Percentiles rank a stretch among this genome's conserved stretches.
Evolutionary conservation across 352 stramenopile species (phyloP).

Genomic region (Phytophthora kernoviae): DNA sequence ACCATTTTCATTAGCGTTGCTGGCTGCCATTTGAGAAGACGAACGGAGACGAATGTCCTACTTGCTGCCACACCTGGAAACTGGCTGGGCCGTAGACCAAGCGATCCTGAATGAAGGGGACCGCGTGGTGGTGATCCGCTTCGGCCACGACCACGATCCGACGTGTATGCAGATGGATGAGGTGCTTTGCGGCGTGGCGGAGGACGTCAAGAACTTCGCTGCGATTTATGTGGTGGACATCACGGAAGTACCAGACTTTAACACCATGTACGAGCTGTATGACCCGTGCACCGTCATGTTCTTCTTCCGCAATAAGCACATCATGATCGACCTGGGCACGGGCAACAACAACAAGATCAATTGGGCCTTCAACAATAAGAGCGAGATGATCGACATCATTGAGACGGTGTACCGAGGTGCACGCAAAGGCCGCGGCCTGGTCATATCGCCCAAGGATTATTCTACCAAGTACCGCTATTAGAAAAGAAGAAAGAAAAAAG

Average conservation of each 20-base stretch:
- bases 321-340: slow-evolving; percentile 99
- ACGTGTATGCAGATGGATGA: slow-evolving; percentile 99
- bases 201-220: slow-evolving; percentile 99
- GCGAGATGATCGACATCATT: slow-evolving; percentile 99
- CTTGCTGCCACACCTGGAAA: slow-evolving; percentile 97
- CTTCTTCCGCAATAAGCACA: slow-evolving; percentile 99
- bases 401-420: slow-evolving; percentile 98
- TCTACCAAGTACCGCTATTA: slow-evolving; percentile 99
- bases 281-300: slow-evolving; percentile 99
- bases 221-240: slow-evolving; percentile 97
- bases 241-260: slow-evolving; percentile 98
- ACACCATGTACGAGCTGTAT: slow-evolving; percentile 99
- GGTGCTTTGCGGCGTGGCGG: slow-evolving; percentile 93
- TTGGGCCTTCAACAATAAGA: slow-evolving; percentile 97
- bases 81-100: slow-evolving; percentile 98
- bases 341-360: slow-evolving; percentile 99
- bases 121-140: slow-evolving; percentile 98
- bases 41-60: slow-evolving; percentile 90
- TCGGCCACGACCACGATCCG: slow-evolving; percentile 97
- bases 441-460: slow-evolving; percentile 99
- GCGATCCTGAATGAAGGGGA: slow-evolving; percentile 98
- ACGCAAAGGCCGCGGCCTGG: slow-evolving; percentile 96
- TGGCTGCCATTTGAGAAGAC: neutral
- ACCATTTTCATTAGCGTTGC: neutral
- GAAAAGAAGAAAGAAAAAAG: neutral